Evolutionary conservation across 2,329 filamentous ascomycete species (phyloP), one percentile per base, ranked within the genome.

Genomic region (Sordariomycetes sp.): DNA sequence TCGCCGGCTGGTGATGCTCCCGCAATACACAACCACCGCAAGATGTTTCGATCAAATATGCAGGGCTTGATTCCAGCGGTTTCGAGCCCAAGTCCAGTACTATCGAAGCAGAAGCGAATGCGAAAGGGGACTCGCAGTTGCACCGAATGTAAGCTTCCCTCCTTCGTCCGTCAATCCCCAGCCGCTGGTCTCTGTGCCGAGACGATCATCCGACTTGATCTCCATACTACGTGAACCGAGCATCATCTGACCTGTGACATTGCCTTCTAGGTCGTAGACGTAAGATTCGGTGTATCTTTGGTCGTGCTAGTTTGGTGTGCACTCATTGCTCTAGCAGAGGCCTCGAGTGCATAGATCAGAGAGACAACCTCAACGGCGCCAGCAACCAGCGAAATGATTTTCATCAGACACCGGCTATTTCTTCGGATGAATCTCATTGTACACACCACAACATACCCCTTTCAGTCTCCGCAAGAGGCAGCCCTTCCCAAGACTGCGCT

Each of bases 261-360:
- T 18, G 23, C 12, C 21, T 5, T 4, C 16, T 17, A 68, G 64
- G 64, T 37, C 59, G 64, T 30, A 57, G 63, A 12, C 58, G 64
- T 28, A 68, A 68, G 45, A 64, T 64, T 20, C 55, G 63, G 30
- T 68, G 64, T 43, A 58, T 57, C 28, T 66, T 52, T 36, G 40
- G 53, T 17, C 38, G 54, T 8, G 58, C 59, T 27, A 58, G 58
- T 34, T 46, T 54, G 17, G 49, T 58, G n/a, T 68, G 63, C 42
- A 54, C 54, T 6, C 52, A 59, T 39, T 68, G 64, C 46, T 32
- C 26, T 10, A 20, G 26, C 25, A 39, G 41, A 12, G 18, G 36
- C 15, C 34, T 34, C 8, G 30, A 19, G 17, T 46, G 43, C 34
- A 36, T 41, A 16, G 35, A 35, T 19, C 43, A 45, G 16, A 35